These are phyloP conservation scores for Straminergon stramineum DNA, from an alignment of 225 moss, liverwort and hornwort species.

Conservation along the genomic window DNA sequence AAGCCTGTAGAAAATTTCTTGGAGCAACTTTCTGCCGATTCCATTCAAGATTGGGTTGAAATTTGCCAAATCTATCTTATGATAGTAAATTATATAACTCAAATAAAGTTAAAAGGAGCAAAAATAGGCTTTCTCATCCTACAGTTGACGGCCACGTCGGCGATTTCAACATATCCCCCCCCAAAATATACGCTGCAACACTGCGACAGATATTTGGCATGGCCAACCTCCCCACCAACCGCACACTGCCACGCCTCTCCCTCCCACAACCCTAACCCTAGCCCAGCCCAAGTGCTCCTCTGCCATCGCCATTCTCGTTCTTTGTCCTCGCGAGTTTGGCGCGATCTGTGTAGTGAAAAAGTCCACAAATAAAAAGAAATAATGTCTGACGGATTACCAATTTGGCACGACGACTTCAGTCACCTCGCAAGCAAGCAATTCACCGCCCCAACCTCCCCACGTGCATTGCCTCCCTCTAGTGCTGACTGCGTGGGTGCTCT, in stretches of 20 bases:
- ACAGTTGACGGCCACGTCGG: background rate
- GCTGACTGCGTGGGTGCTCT: background rate
- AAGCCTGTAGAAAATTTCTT: accelerated
- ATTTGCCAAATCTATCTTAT: background rate
- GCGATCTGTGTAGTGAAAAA: background rate
- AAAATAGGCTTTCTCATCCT: background rate
- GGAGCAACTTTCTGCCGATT: background rate
- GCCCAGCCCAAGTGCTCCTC: background rate
- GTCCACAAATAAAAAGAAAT: background rate
- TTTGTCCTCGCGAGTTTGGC: background rate
- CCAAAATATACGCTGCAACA: no score
- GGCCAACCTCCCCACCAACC: background rate
- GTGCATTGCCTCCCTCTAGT: background rate
- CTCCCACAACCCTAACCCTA: background rate
- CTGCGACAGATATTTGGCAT: background rate
- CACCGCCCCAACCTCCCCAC: background rate
- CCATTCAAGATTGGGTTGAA: background rate
- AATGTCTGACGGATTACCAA: background rate
- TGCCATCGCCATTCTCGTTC: background rate
- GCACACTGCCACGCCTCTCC: background rate
- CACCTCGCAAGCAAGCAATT: background rate
- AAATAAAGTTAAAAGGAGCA: no score
- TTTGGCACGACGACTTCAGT: background rate
- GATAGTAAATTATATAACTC: background rate
- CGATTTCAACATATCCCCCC: background rate